These are phyloP conservation scores for Phytophthora megakarya DNA, from an alignment of 352 stramenopile species.

Conservation along the genomic window DNA sequence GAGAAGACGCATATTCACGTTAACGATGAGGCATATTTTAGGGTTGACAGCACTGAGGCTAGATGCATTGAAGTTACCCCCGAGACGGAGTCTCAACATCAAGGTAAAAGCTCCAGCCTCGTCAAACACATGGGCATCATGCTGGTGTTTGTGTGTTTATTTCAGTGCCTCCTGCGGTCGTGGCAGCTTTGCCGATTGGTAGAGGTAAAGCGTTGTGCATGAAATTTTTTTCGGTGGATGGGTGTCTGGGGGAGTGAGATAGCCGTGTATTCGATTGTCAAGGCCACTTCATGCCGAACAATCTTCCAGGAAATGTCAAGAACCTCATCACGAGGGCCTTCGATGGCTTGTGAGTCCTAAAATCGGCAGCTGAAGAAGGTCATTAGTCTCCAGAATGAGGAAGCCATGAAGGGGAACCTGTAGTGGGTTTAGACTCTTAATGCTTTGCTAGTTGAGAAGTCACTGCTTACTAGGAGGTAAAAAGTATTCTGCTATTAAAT, in stretches of 20 bases:
- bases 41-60: not conserved
- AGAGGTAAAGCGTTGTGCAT: conserved; percentile 17
- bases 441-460: too few relatives aligned
- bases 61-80: not conserved
- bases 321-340: conserved; percentile 12
- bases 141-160: too few relatives aligned
- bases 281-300: conserved; percentile 7
- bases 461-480: too few relatives aligned
- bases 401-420: too few relatives aligned
- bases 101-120: too few relatives aligned
- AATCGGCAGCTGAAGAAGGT: not conserved
- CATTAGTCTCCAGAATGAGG: too few relatives aligned
- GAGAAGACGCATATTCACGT: conserved; percentile 4
- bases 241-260: conserved; percentile 3
- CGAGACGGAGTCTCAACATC: too few relatives aligned
- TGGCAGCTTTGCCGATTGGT: conserved; percentile 5
- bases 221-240: conserved; percentile 5
- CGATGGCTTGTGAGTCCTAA: not conserved
- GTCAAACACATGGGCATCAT: too few relatives aligned
- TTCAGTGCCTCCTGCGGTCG: not conserved
- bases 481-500: too few relatives aligned
- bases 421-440: too few relatives aligned
- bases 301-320: conserved; percentile 1
- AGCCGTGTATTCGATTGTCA: conserved; percentile 11
- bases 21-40: conserved; percentile 9